These are phyloP conservation scores for Elsinoe ampelina DNA, from an alignment of 2,329 filamentous ascomycete species.

Conservation along the genomic window DNA sequence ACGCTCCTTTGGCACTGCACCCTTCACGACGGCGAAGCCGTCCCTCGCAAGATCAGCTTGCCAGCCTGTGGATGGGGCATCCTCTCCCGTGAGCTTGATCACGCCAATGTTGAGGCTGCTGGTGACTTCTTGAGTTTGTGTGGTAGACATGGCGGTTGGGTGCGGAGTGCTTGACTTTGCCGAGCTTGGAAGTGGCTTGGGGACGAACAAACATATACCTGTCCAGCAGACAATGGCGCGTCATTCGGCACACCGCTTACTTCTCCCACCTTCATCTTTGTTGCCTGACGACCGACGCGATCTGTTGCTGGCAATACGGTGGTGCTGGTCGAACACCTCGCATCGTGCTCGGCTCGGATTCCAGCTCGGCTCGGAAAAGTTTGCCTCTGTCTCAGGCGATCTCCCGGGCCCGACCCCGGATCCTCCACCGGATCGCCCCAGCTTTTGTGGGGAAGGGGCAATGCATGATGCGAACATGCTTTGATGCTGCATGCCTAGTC, in stretches of 20 bases:
- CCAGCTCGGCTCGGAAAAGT: background rate
- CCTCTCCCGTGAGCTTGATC: background rate
- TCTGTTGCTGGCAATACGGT: background rate
- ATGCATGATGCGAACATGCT: background rate
- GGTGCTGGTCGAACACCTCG: background rate
- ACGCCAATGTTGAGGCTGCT: background rate
- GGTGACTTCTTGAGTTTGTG: background rate
- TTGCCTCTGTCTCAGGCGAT: background rate
- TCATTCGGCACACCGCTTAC: background rate
- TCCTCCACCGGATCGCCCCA: background rate
- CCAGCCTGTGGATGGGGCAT: background rate
- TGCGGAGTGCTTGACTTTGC: background rate
- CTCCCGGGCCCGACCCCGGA: background rate
- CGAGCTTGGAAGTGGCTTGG: background rate
- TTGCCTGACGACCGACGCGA: background rate
- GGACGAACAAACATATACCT: background rate
- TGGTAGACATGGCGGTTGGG: background rate
- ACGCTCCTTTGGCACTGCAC: slow-evolving; percentile 32
- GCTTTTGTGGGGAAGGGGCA: background rate
- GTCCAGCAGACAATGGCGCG: background rate
- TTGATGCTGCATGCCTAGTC: background rate
- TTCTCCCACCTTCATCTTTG: background rate
- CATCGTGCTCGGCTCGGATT: background rate
- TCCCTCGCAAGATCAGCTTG: slow-evolving; percentile 24
- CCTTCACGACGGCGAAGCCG: slow-evolving; percentile 36